phyloP scores from a whole-genome alignment of 441 rosid species.

The Euphorbia schlechtendalii region DNA sequence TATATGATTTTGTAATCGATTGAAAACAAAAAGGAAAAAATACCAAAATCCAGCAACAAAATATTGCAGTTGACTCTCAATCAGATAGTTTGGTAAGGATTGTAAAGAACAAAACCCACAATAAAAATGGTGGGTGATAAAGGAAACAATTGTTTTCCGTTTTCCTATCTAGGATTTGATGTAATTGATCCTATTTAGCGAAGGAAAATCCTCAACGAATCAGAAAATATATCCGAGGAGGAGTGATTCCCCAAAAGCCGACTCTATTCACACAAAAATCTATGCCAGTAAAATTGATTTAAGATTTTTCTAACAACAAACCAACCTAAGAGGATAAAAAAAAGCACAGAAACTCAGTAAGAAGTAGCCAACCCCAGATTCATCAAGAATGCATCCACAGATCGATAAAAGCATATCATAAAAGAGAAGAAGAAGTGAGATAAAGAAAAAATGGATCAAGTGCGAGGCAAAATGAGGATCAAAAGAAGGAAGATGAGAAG shows the following conservation, averaged over 20 bases:
- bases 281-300: too few relatives aligned
- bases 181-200: constrained; percentile 2
- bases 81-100: constrained; percentile 7
- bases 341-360: neutral
- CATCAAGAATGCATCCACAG: constrained; percentile 32
- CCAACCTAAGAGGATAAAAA: too few relatives aligned
- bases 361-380: constrained; percentile 34
- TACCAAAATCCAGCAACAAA: constrained; percentile 18
- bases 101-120: constrained; percentile 32
- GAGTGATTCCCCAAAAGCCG: constrained; percentile 15
- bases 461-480: constrained; percentile 62
- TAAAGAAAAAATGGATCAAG: constrained; percentile 18
- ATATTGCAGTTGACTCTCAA: constrained; percentile 18
- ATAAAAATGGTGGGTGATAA: constrained; percentile 56
- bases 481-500: constrained; percentile 54
- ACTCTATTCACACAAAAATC: constrained; percentile 39
- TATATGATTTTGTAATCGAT: neutral
- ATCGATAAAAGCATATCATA: constrained; percentile 28
- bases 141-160: constrained; percentile 9
- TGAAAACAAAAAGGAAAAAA: neutral
- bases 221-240: constrained; percentile 39
- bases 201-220: constrained; percentile 42
- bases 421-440: neutral
- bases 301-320: too few relatives aligned
- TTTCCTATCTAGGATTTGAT: constrained; percentile 9